These are phyloP conservation scores for Albatrellus sp. DNA, from an alignment of 1,284 basidiomycete species.

Conservation along the genomic window DNA sequence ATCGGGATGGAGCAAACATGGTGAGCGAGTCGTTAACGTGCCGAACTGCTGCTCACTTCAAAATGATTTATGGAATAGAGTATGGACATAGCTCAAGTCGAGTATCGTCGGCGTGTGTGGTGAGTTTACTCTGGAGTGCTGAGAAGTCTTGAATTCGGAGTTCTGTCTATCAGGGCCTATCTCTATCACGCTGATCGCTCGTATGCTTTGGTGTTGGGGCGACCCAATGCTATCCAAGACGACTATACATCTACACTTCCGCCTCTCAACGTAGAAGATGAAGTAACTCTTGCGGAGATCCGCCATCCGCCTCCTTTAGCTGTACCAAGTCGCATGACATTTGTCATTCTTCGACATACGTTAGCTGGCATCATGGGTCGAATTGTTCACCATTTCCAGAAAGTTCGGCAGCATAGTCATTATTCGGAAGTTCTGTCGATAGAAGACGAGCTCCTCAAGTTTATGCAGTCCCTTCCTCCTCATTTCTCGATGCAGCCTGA, in stretches of 20 bases:
- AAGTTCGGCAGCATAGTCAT: conserved; percentile 69
- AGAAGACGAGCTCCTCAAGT: conserved; percentile 78
- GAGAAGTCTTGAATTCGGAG: background rate
- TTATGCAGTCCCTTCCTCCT: conserved; percentile 65
- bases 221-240: conserved; percentile 82
- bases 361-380: conserved; percentile 80
- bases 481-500: conserved; percentile 72
- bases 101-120: conserved; percentile 89
- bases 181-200: conserved; percentile 89
- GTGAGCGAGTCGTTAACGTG: conserved; percentile 28
- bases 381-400: conserved; percentile 93
- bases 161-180: conserved; percentile 52
- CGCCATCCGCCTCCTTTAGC: conserved; percentile 44
- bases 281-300: conserved; percentile 28
- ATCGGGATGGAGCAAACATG: conserved; percentile 82
- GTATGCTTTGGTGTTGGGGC: conserved; percentile 82
- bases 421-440: conserved; percentile 78
- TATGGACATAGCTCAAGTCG: conserved; percentile 69
- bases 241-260: conserved; percentile 75
- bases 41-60: background rate
- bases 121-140: conserved; percentile 18
- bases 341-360: conserved; percentile 77
- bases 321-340: conserved; percentile 75
- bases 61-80: conserved; percentile 28
- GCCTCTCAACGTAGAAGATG: conserved; percentile 78